These are phyloP conservation scores for Physaria fendleri DNA, from an alignment of 345 rosid genomes.

Conservation along the genomic window DNA sequence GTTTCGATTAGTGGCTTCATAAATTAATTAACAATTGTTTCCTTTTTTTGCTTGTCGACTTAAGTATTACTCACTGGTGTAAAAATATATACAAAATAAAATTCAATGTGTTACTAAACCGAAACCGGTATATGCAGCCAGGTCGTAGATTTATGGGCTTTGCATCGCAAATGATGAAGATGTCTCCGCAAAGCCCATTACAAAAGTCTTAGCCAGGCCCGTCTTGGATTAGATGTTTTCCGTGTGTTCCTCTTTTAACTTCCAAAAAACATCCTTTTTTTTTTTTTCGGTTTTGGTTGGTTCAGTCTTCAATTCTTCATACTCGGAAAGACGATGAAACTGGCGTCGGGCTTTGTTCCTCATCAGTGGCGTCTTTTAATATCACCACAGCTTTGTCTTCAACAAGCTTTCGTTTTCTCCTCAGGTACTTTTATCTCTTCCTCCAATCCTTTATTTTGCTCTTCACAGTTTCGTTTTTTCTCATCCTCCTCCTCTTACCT, in stretches of 20 bases:
- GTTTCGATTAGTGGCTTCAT: no score
- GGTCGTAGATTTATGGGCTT: no score
- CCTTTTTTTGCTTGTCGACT: no score
- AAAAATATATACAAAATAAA: no score
- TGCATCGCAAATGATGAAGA: neutral
- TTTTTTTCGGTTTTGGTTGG: neutral
- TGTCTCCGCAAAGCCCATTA: neutral
- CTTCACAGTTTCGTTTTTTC: neutral
- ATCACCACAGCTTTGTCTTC: constrained; percentile 19
- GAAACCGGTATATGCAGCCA: no score
- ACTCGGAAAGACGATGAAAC: constrained; percentile 15
- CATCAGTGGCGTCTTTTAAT: constrained; percentile 30
- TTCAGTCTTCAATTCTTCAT: neutral
- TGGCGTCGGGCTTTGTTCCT: constrained; percentile 30
- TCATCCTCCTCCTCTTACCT: neutral
- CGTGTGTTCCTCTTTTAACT: neutral
- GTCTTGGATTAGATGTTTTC: neutral
- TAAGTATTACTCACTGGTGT: no score
- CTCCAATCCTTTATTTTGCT: neutral
- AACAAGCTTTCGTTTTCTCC: constrained; percentile 17
- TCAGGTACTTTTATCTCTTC: constrained; percentile 3
- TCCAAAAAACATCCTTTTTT: neutral
- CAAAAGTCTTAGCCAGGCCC: neutral
- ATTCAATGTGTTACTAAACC: no score
- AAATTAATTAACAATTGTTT: no score